phyloP scores from a whole-genome alignment of 768 basidiomycete genomes.

The Artomyces pyxidatus region DNA sequence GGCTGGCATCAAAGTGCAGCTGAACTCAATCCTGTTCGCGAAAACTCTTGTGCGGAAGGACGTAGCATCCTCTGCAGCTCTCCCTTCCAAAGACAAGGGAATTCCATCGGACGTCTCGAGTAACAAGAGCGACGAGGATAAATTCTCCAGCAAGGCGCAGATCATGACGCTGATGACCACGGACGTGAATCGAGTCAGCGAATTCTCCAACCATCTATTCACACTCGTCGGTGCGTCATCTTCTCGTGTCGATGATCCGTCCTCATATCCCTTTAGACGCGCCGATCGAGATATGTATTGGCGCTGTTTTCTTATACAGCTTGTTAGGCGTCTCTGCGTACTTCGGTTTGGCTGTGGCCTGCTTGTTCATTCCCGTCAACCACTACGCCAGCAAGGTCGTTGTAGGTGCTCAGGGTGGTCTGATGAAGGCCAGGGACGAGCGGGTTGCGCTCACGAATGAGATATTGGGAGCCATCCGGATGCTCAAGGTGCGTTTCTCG shows the following conservation, averaged over 20 bases:
- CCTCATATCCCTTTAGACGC: conserved; percentile 38
- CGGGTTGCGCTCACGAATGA: conserved; percentile 91
- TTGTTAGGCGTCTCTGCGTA: conserved; percentile 75
- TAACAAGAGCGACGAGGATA: conserved; percentile 47
- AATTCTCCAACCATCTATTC: conserved; percentile 75
- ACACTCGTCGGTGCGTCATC: conserved; percentile 56
- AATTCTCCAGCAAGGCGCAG: conserved; percentile 51
- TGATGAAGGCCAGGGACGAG: conserved; percentile 93
- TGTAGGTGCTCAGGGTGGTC: conserved; percentile 67
- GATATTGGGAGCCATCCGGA: conserved; percentile 82
- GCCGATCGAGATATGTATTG: conserved; percentile 71
- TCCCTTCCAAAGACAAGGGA: conserved; percentile 12
- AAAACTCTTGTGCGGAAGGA: conserved; percentile 86
- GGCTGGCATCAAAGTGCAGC: conserved; percentile 60
- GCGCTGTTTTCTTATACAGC: conserved; percentile 66
- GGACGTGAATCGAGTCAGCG: conserved; percentile 84
- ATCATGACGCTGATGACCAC: conserved; percentile 96
- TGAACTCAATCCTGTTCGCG: conserved; percentile 77
- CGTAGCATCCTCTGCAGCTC: conserved; percentile 51
- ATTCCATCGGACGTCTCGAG: conserved; percentile 30
- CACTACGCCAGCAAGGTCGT: conserved; percentile 79
- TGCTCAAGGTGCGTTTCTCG: conserved; percentile 54
- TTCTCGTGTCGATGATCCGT: not conserved
- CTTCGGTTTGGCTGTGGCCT: conserved; percentile 70
- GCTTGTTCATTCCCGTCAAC: conserved; percentile 64